These are phyloP conservation scores for Debaryomyces coudertii DNA, from an alignment of 1,139 yeast species.

Conservation along the genomic window DNA sequence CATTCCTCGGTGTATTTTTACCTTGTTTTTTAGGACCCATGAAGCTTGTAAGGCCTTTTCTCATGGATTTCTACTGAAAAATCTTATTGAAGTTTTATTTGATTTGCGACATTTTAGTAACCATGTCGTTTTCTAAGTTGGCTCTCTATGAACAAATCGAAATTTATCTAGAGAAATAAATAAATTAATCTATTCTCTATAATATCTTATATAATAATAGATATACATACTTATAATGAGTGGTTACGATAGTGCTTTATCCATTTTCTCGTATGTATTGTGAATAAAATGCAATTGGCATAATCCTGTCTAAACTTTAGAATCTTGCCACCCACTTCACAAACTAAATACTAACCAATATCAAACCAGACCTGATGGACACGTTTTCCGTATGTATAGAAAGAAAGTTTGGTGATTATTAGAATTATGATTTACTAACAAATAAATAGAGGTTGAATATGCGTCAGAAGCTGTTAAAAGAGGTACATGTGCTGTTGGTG, in stretches of 20 bases:
- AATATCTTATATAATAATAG: constrained; percentile 2
- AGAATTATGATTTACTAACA: constrained; percentile 29
- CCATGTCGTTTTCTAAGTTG: constrained; percentile 2
- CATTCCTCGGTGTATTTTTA: constrained; percentile 26
- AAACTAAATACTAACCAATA: constrained; percentile 23
- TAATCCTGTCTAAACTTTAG: neutral
- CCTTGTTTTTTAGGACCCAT: constrained; percentile 17
- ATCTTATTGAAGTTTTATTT: neutral
- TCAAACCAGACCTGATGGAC: constrained; percentile 88
- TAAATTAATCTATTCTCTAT: constrained; percentile 1
- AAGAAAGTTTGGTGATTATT: neutral
- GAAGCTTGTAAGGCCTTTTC: constrained; percentile 7
- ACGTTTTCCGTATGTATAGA: constrained; percentile 78
- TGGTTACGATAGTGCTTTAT: constrained; percentile 99
- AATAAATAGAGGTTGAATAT: constrained; percentile 77
- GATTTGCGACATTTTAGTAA: constrained; percentile 4
- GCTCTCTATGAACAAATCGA: neutral
- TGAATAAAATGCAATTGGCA: constrained; percentile 6
- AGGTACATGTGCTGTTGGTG: constrained; percentile 98
- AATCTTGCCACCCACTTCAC: constrained; percentile 14
- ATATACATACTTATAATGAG: constrained; percentile 58
- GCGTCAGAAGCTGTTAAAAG: constrained; percentile 98
- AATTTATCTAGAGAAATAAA: neutral
- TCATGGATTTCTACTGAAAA: constrained; percentile 13
- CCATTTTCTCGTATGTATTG: constrained; percentile 84